Base-by-base conservation (phyloP, 257 asterid genomes). In the Solanum paucissectum region DNA sequence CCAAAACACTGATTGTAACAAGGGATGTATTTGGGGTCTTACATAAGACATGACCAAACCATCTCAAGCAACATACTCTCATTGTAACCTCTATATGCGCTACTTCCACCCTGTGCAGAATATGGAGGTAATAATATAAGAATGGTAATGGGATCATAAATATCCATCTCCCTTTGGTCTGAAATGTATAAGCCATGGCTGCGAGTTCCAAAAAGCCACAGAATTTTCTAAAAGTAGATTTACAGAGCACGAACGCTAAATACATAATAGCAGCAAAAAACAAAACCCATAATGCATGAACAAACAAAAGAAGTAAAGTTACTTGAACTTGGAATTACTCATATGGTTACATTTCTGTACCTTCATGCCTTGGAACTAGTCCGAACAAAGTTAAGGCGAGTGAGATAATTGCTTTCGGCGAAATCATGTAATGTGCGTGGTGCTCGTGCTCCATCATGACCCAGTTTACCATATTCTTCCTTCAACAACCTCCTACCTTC, bases 331-430 rank as follows among this genome's bases (percentile, higher is more conserved):
- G 86, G 86, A 37, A 79, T 52, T 36, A 71, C 25, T 32, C 23
- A 33, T 62, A 36, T 40, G 71, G 32, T 77, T 76, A 25, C 32
- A 62, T 77, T 29, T 82, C 68, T 29, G 68, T 82, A 82, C 86
- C 86, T 82, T 82, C 86, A 82, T 21, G 85, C 36, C 83, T 23
- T 40, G 83, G 88, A 73, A 52, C 73, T 90, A 23, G 94, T 94
- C 84, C 95, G 95, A 37, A 96, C 98, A 82, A 95, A 96, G 84
- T 95, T 75, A 88, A 97, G 99, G 88, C 87, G 94, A 88, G 96
- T 93, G 92, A 96, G 90, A 88, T 97, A 97, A 91, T 94, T 96
- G 93, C 93, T 94, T 92, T 96, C 98, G 6, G 98, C 99, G 90
- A 97, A 95, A 92, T 96, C 99, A 92, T 97, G 99, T 49, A 95